Evolutionary conservation across 2,329 filamentous ascomycete species (phyloP), one percentile per base, ranked within the genome.

Genomic region (Elsinoe batatas): DNA sequence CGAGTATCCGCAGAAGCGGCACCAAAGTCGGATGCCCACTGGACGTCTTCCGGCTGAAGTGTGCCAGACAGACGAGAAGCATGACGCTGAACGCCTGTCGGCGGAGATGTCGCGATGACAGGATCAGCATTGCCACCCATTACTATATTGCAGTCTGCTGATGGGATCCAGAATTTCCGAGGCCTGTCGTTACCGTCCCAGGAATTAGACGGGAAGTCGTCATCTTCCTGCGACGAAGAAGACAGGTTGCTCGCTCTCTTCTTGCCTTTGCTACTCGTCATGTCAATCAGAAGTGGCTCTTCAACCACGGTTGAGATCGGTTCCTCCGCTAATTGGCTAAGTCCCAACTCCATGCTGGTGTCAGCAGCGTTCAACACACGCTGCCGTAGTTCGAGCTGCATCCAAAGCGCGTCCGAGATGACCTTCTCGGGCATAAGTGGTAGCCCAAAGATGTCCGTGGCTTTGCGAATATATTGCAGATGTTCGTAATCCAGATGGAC

Each of bases 401-500:
- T 77, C 79, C 79, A 81, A 6, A 81, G 64, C 1, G 79, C 78
- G 61, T 77, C 76, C 3, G 72, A 76, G 36, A 80, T 75, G 46
- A 80, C 76, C 54, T 74, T 74, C 53, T 80, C 78, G 1, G 77
- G 76, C 64, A 81, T 71, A 33, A 80, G 72, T 1, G 77, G 77
- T 2, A 80, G 64, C 3, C 78, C 78, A 47, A 81, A 72, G 12
- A 75, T 67, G 61, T 82, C 79, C 43, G 73, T 72, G 18, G 77
- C 71, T 50, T 64, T 68, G 10, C 73, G 72, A 55, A 81, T 80
- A 60, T 74, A 76, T 58, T 81, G 77, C 7, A 82, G 65, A 58
- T 80, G 77, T 60, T 81, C 79, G 58, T 80, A 81, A 35, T 78
- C 74, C 61, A 82, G 72, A 63, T 82, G 79, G 2, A 80, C 71